Base-by-base conservation (phyloP, 495 filamentous ascomycete genomes). In the Penicillium argentinense region DNA sequence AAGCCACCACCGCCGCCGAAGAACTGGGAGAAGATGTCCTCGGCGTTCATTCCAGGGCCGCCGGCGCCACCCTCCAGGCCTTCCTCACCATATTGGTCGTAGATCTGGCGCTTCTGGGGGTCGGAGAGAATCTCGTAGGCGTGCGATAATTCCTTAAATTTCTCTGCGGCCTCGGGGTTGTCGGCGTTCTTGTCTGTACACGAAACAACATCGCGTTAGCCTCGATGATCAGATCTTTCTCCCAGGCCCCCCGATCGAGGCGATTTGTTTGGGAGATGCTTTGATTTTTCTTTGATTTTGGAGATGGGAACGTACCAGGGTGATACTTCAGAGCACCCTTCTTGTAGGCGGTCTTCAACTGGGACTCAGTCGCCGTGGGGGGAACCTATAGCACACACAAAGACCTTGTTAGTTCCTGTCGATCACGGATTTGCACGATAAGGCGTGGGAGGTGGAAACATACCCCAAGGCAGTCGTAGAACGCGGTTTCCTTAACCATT, bases 41-140 rank as follows among this genome's bases (percentile, higher is more conserved):
- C 93, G 30, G 93, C 91, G 54, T 87, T 88, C 91, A 97, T 96
- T 54, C 95, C 93, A 49, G 76, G 84, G 48, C 78, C 87, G 28
- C 70, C 87, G 42, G 85, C 91, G 54, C 89, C 91, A 50, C 87
- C 84, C 70, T 96, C 90, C 19, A 99, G 79, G 43, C 93, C 93
- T 56, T 95, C 91, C 71, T 97, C 90, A 56, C 93, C 93, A 84
- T 92, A 95, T 60, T 96, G 89, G 62, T 99, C 93, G 68, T 99
- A 99, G 47, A 97, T 59, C 50, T 78, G 66, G 52, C 93, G 88
- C 77, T 96, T 97, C 69, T 97, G 83, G 19, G 87, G 69, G 57
- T 99, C 95, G 47, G 86, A 91, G 16, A 99, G 83, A 52, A 88
- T 80, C 72, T 99, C 95, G 67, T 97, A 97, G 24, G 93, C 93